Evolutionary conservation across 805 yeast species (phyloP).

Genomic region (Metschnikowia gruessii): DNA sequence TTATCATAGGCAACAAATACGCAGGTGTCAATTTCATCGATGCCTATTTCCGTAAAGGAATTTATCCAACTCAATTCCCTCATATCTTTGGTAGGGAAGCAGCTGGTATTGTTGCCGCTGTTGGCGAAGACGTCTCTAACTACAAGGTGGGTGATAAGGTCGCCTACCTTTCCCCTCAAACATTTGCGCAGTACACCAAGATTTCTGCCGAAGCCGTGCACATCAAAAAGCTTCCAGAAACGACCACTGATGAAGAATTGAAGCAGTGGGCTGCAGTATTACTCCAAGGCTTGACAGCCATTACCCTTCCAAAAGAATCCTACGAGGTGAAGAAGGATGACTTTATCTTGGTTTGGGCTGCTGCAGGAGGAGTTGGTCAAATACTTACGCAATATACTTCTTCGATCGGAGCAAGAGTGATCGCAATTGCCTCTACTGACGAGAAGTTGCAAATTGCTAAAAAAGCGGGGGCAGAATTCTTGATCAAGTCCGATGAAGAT

Average conservation of each 20-base stretch:
- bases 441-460: constrained; percentile 69
- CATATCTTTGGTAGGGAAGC: constrained; percentile 71
- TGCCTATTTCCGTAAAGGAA: constrained; percentile 74
- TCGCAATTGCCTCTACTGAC: constrained; percentile 78
- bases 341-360: constrained; percentile 77
- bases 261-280: constrained; percentile 58
- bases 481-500: constrained; percentile 59
- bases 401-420: constrained; percentile 69
- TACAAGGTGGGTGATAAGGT: constrained; percentile 70
- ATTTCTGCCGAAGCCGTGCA: constrained; percentile 30
- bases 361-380: constrained; percentile 93
- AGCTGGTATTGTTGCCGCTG: constrained; percentile 62
- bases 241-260: constrained; percentile 46
- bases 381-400: constrained; percentile 62
- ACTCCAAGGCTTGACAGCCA: constrained; percentile 77
- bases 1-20: constrained; percentile 69
- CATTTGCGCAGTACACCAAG: constrained; percentile 76
- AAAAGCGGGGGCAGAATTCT: constrained; percentile 70
- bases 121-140: constrained; percentile 55
- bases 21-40: constrained; percentile 86
- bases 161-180: constrained; percentile 46
- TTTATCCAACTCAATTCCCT: constrained; percentile 63
- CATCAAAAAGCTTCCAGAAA: constrained; percentile 39
- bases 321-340: constrained; percentile 69
- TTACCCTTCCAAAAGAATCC: constrained; percentile 65